Conservation (phyloP, 192 early-diverging fungal genomes). For the Geosiphon pyriformis region DNA sequence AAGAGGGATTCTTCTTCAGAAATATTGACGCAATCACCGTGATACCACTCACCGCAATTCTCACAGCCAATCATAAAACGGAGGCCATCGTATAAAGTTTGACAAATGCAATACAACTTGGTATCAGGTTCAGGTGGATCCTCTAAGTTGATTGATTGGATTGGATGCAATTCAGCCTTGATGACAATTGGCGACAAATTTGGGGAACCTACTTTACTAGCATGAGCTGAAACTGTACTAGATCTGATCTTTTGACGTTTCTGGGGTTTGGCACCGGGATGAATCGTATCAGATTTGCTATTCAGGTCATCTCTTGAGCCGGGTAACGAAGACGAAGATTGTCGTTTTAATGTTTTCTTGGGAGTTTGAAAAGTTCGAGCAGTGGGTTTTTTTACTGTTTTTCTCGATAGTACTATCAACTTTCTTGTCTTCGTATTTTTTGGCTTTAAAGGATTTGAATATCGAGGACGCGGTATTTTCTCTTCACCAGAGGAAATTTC, state of each 20-base stretch:
- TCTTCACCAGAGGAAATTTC: not conserved
- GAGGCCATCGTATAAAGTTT: conserved; percentile 43
- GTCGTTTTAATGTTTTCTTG: conserved; percentile 2
- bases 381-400: not conserved
- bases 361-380: not conserved
- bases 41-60: conserved; percentile 70
- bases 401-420: not conserved
- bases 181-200: not conserved
- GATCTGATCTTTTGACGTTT: not conserved
- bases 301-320: not conserved
- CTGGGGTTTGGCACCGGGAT: not conserved
- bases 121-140: not conserved
- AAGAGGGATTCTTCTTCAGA: conserved; percentile 45
- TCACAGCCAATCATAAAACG: conserved; percentile 77
- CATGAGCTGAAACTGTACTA: not conserved
- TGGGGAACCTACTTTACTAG: not conserved
- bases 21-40: conserved; percentile 67
- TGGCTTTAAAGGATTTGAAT: not conserved
- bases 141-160: not conserved
- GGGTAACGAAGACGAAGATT: not conserved
- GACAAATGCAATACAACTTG: conserved; percentile 60
- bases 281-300: not conserved
- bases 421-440: not conserved
- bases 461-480: not conserved
- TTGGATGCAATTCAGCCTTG: not conserved